Evolutionary conservation across 148 eudicot species (phyloP), one percentile per base, ranked within the genome.

Genomic region (Nyssa sinensis): DNA sequence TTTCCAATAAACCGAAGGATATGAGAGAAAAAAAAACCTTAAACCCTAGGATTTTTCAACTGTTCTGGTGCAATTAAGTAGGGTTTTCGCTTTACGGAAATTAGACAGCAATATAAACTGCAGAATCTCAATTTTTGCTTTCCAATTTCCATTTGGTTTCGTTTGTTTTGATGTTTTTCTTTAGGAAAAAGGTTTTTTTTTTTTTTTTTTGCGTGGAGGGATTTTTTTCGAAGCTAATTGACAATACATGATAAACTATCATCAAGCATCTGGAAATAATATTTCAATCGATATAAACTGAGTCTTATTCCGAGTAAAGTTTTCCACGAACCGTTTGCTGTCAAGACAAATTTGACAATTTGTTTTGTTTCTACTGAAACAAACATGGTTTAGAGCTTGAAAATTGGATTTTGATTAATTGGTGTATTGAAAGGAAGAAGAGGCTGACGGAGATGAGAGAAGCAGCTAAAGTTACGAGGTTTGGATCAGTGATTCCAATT

Each of bases 401-500:
- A 41, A 41, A 41, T 44, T 44, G 29, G 12, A 63, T 44, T 21
- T 71, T 47, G 16, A 12, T 47, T 44, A 44, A 44, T 19, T 44
- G 51, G 33, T 73, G 72, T 49, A 17, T 4, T 74, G 24, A 53
- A 55, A 92, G 98, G 91, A 94, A 88, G 86, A 88, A 88, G 85
- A 92, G 98, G 81, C 62, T 94, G 73, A 85, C 85, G 47, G 97
- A 94, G 83, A 83, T 94, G 82, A 88, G 80, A 77, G 88, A 87
- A 81, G 84, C 81, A 63, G 82, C 85, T 70, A 94, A 89, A 82
- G 78, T 94, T 69, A 90, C 84, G 71, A 89, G 77, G 75, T 94
- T 90, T 73, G 97, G 97, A 24, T 92, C 96, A 5, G 78, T 92
- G 31, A 69, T 88, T 70, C 91, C 88, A 11, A 94, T 94, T 77